phyloP scores from a whole-genome alignment of 768 basidiomycete species.

The Wakefieldia striispora region DNA sequence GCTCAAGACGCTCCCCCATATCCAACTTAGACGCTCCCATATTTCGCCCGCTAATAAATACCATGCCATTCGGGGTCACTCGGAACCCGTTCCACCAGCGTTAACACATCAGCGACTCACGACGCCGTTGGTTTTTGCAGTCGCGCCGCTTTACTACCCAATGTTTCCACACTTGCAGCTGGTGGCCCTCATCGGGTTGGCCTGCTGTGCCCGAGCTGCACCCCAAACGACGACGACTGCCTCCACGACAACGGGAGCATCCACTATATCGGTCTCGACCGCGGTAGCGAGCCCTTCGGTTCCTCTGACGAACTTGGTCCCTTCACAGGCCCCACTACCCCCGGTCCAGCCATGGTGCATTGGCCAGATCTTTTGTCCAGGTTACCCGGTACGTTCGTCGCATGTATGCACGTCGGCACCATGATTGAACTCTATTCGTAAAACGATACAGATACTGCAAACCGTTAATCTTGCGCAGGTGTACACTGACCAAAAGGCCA shows the following conservation, averaged over 20 bases:
- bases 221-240: constrained; percentile 10
- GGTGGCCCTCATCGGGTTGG: constrained; percentile 14
- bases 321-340: constrained; percentile 63
- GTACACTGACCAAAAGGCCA: constrained; percentile 81
- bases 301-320: constrained; percentile 49
- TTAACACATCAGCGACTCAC: too few species aligned
- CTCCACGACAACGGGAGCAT: constrained; percentile 17
- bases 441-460: constrained; percentile 62
- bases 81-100: too few species aligned
- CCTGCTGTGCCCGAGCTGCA: constrained; percentile 13
- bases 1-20: too few species aligned
- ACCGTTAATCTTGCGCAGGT: constrained; percentile 76
- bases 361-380: constrained; percentile 77
- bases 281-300: constrained; percentile 63
- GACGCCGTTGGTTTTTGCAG: too few species aligned
- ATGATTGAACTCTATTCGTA: not conserved
- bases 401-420: too few species aligned
- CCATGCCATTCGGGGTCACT: too few species aligned
- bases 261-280: constrained; percentile 51
- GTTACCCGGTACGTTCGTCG: constrained; percentile 46
- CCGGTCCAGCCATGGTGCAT: constrained; percentile 77
- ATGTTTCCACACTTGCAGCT: constrained; percentile 33
- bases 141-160: not conserved
- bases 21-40: too few species aligned
- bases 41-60: too few species aligned